Conservation (phyloP, 1,284 basidiomycete species). For the Laetiporus sulphureus region DNA sequence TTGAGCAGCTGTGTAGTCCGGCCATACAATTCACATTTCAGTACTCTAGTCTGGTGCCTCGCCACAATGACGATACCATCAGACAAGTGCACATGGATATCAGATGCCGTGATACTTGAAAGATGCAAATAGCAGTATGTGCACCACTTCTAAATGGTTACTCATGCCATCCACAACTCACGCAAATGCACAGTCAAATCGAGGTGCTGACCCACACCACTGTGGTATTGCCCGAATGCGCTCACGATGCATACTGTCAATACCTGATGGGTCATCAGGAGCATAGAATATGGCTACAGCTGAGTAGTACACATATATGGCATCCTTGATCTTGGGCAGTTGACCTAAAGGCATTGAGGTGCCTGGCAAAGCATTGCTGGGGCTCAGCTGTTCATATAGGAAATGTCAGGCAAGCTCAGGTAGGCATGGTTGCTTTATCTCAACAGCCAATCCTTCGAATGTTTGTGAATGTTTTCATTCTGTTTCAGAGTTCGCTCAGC, state of each 20-base stretch:
- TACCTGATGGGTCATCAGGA: slow-evolving; percentile 20
- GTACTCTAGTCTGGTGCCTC: slow-evolving; percentile 14
- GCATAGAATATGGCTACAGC: slow-evolving; percentile 16
- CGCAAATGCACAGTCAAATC: slow-evolving; percentile 13
- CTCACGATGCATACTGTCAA: slow-evolving; percentile 19
- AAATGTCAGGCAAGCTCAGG: too few relatives aligned
- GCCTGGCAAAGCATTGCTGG: too few relatives aligned
- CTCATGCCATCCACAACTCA: not conserved
- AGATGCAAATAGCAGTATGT: slow-evolving; percentile 9
- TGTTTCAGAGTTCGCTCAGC: too few relatives aligned
- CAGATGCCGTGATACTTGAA: slow-evolving; percentile 1
- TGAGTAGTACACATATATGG: slow-evolving; percentile 9
- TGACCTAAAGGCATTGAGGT: not conserved
- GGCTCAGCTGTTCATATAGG: too few relatives aligned
- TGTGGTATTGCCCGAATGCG: slow-evolving; percentile 12
- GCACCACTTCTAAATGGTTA: slow-evolving; percentile 4
- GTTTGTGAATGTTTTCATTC: too few relatives aligned
- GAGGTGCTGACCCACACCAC: slow-evolving; percentile 11
- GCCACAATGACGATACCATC: slow-evolving; percentile 13
- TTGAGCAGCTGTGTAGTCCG: slow-evolving; percentile 4
- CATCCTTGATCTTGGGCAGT: not conserved
- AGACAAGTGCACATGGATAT: slow-evolving; percentile 16
- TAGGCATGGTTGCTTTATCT: too few relatives aligned
- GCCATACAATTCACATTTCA: slow-evolving; percentile 19
- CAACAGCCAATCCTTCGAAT: too few relatives aligned